A percentile compares a stretch with the other conserved stretches of the same genome.
phyloP scores from a whole-genome alignment of 352 stramenopile genomes.

The Globisporangium polare region DNA sequence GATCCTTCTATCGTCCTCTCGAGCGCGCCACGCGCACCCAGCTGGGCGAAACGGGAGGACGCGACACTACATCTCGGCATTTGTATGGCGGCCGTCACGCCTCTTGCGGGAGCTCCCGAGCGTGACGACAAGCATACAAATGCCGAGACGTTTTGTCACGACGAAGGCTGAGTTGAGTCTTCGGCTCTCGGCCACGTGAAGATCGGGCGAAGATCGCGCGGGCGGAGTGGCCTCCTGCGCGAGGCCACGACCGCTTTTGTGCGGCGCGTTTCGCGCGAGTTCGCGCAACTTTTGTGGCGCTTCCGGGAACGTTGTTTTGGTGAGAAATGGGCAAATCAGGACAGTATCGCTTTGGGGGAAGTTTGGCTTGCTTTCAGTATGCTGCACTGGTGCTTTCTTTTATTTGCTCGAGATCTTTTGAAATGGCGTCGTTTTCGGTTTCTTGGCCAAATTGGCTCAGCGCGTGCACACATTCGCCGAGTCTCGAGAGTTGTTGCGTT shows the following conservation, averaged over 20 bases:
- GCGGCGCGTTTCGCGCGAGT: slow-evolving; percentile 1
- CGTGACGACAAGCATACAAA: too few relatives aligned
- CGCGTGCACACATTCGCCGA: too few relatives aligned
- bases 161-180: too few relatives aligned
- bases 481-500: too few relatives aligned
- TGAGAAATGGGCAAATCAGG: background rate
- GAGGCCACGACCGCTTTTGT: slow-evolving; percentile 8
- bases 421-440: background rate
- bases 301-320: slow-evolving; percentile 5
- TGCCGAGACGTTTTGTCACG: too few relatives aligned
- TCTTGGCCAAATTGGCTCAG: too few relatives aligned
- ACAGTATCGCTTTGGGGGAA: background rate
- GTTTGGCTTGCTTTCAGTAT: background rate
- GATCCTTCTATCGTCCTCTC: background rate
- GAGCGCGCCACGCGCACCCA: background rate
- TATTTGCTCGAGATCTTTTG: background rate
- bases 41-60: too few relatives aligned
- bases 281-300: background rate
- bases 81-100: too few relatives aligned
- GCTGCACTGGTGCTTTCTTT: background rate
- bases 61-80: too few relatives aligned
- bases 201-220: background rate
- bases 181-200: background rate
- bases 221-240: background rate
- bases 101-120: too few relatives aligned